phyloP scores from a whole-genome alignment of 2,329 filamentous ascomycete genomes.

The Plenodomus biglobosus region DNA sequence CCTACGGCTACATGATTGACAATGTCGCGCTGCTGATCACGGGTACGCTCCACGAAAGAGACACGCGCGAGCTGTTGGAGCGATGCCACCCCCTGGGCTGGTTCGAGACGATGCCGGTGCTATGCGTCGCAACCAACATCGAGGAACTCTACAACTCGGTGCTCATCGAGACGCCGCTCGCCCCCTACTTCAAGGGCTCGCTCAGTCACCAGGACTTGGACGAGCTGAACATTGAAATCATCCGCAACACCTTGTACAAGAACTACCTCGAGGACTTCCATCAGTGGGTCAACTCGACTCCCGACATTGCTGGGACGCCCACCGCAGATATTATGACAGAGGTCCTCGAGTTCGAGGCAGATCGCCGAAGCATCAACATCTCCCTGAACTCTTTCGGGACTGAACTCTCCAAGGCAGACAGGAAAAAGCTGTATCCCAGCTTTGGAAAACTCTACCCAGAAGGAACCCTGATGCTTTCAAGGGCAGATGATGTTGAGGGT shows the following conservation, averaged over 20 bases:
- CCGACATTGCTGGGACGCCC: conserved; percentile 83
- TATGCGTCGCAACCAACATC: conserved; percentile 97
- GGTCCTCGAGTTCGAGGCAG: conserved; percentile 94
- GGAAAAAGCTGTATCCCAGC: conserved; percentile 92
- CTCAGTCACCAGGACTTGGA: conserved; percentile 95
- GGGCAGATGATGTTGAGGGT: conserved; percentile 92
- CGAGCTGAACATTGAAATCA: conserved; percentile 98
- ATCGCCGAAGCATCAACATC: conserved; percentile 96
- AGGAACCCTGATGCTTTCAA: conserved; percentile 89
- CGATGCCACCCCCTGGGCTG: conserved; percentile 95
- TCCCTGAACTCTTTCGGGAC: conserved; percentile 98
- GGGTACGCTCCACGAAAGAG: conserved; percentile 93
- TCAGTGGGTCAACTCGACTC: conserved; percentile 85
- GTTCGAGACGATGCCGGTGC: conserved; percentile 98
- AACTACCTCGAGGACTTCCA: conserved; percentile 99
- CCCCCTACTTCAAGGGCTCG: conserved; percentile 95
- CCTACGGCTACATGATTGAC: conserved; percentile 99
- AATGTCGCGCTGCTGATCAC: conserved; percentile 98
- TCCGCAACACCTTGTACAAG: conserved; percentile 98
- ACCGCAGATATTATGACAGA: conserved; percentile 95
- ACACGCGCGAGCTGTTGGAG: conserved; percentile 92
- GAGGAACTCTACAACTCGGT: conserved; percentile 99
- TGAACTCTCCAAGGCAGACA: conserved; percentile 87
- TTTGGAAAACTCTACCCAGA: conserved; percentile 93
- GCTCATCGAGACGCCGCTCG: conserved; percentile 91